Conservation (phyloP, 495 filamentous ascomycete genomes). For the Opeltia flavorubescens region DNA sequence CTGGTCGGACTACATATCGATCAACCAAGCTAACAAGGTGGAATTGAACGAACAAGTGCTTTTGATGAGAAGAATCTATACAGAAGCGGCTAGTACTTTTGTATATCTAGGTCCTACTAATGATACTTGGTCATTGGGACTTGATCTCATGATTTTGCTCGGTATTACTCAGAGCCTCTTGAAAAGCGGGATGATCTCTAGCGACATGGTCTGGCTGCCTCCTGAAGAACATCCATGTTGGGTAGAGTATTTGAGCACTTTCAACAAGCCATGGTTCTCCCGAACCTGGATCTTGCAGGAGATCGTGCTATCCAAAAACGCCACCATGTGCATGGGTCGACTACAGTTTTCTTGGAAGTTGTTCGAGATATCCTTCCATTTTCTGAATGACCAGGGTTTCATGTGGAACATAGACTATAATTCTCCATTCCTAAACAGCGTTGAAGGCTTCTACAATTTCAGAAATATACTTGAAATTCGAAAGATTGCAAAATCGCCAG, state of each 20-base stretch:
- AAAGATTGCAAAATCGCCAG: not conserved
- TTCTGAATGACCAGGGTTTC: not conserved
- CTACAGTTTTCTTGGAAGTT: not conserved
- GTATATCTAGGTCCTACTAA: not conserved
- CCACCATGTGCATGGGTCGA: not conserved
- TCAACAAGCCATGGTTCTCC: not conserved
- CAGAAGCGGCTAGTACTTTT: not conserved
- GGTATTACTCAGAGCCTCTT: not conserved
- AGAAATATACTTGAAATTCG: not conserved
- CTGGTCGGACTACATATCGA: not conserved
- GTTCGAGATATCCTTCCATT: not conserved
- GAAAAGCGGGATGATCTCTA: not conserved
- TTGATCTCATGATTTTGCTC: not conserved
- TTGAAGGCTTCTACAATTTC: not conserved
- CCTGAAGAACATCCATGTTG: not conserved
- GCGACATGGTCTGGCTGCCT: not conserved
- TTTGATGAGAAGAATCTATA: constrained; percentile 2
- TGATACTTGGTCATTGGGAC: not conserved
- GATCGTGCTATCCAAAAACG: not conserved
- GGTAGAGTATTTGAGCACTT: not conserved
- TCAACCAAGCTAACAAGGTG: not conserved
- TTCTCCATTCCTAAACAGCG: not conserved
- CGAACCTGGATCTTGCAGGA: not conserved
- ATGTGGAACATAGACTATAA: not conserved
- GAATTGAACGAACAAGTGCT: not conserved